Evolutionary conservation across 116 monocot genomes (phyloP).

Genomic region (Zostera marina): DNA sequence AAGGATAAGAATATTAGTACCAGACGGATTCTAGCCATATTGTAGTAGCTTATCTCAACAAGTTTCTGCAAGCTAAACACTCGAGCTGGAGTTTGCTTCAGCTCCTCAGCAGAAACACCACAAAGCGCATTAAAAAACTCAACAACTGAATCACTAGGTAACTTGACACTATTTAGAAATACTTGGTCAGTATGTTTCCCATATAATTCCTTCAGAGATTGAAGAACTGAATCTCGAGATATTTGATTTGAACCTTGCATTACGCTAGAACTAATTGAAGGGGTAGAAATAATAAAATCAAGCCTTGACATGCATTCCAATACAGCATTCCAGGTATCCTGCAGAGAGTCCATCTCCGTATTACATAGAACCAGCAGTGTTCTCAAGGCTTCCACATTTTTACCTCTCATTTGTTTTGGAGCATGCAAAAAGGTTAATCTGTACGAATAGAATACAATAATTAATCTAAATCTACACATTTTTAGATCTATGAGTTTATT

Average conservation of each 20-base stretch:
- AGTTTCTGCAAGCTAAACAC: constrained; percentile 94
- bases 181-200: constrained; percentile 88
- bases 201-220: constrained; percentile 71
- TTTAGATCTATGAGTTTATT: not conserved
- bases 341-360: constrained; percentile 57
- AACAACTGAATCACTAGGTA: constrained; percentile 87
- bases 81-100: constrained; percentile 81
- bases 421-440: constrained; percentile 96
- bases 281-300: constrained; percentile 80
- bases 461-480: constrained; percentile 1
- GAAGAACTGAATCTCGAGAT: constrained; percentile 77
- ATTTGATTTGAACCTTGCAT: constrained; percentile 99
- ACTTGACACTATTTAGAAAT: constrained; percentile 82
- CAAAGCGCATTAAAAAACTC: constrained; percentile 95
- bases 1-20: constrained; percentile 19
- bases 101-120: constrained; percentile 89
- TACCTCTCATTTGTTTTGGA: constrained; percentile 92
- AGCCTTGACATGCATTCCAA: constrained; percentile 95
- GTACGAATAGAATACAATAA: constrained; percentile 9
- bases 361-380: constrained; percentile 67
- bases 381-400: constrained; percentile 95
- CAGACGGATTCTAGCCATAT: constrained; percentile 96
- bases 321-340: constrained; percentile 99
- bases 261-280: constrained; percentile 66
- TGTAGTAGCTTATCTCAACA: constrained; percentile 99